Evolutionary conservation across 208 protist genomes (phyloP).

Genomic region (Ichthyophonus hoferi): DNA sequence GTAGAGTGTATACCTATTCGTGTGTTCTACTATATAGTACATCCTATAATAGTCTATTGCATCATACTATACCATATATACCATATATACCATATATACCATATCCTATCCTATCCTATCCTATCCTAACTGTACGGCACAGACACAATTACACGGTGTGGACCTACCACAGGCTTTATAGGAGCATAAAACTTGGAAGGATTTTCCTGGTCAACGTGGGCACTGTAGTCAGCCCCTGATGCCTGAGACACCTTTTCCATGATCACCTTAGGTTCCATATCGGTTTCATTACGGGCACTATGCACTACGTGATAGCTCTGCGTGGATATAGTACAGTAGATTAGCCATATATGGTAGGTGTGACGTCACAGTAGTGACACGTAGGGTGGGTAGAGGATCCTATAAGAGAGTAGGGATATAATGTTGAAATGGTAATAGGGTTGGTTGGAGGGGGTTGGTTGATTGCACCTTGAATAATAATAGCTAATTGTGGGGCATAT

Average conservation of each 20-base stretch:
- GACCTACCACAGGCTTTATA: not conserved
- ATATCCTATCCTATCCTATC: not conserved
- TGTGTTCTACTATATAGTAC: not conserved
- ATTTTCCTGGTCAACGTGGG: not conserved
- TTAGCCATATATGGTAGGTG: no score
- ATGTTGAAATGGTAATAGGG: no score
- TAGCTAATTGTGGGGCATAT: no score
- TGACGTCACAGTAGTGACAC: no score
- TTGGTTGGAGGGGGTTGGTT: no score
- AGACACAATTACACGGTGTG: no score
- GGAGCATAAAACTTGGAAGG: not conserved
- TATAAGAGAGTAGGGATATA: no score
- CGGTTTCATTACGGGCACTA: constrained; percentile 11
- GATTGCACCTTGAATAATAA: no score
- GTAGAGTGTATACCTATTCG: not conserved
- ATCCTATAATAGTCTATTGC: not conserved
- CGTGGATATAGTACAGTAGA: not conserved
- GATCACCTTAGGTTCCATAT: constrained; percentile 8
- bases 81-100: not conserved
- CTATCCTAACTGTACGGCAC: not conserved
- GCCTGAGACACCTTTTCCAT: constrained; percentile 22
- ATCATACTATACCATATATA: not conserved
- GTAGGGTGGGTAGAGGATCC: no score
- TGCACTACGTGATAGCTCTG: not conserved
- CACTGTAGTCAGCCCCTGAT: constrained; percentile 17